phyloP scores from a whole-genome alignment of 805 yeast species.

The Zygoascus flipseniorum region DNA sequence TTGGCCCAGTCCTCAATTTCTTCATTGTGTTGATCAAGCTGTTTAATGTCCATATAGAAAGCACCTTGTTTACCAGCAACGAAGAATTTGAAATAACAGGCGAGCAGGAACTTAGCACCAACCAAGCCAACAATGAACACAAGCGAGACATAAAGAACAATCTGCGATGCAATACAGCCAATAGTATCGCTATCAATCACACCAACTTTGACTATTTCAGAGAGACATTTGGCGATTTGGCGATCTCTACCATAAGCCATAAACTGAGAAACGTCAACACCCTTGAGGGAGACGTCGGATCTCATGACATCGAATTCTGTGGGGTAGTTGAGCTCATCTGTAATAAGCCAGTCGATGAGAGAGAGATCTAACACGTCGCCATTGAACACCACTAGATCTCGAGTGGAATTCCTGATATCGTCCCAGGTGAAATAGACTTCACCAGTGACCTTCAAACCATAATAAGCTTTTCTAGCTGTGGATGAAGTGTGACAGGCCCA shows the following conservation, averaged over 20 bases:
- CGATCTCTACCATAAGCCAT: conserved; percentile 58
- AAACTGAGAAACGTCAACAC: conserved; percentile 76
- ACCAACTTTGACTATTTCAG: conserved; percentile 67
- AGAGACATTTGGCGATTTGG: conserved; percentile 68
- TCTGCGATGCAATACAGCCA: conserved; percentile 87
- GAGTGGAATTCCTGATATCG: conserved; percentile 55
- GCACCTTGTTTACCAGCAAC: conserved; percentile 79
- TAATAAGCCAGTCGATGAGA: conserved; percentile 65
- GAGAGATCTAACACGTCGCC: conserved; percentile 83
- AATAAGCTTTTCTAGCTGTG: conserved; percentile 60
- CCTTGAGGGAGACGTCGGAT: conserved; percentile 46
- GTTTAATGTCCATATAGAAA: conserved; percentile 44
- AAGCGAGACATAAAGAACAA: conserved; percentile 73
- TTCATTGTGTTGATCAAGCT: conserved; percentile 52
- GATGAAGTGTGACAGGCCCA: conserved; percentile 86
- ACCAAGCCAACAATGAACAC: conserved; percentile 81
- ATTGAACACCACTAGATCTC: conserved; percentile 79
- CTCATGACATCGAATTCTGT: conserved; percentile 55
- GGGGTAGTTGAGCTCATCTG: conserved; percentile 66
- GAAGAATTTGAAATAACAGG: conserved; percentile 84
- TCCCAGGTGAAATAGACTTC: conserved; percentile 89
- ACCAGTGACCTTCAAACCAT: conserved; percentile 50
- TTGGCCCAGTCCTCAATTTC: conserved; percentile 84
- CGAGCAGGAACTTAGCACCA: conserved; percentile 66
- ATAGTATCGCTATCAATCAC: conserved; percentile 79